Percentiles rank a stretch among this genome's conserved stretches.
phyloP scores from a whole-genome alignment of 2,329 filamentous ascomycete genomes.

The Neonectria hederae region DNA sequence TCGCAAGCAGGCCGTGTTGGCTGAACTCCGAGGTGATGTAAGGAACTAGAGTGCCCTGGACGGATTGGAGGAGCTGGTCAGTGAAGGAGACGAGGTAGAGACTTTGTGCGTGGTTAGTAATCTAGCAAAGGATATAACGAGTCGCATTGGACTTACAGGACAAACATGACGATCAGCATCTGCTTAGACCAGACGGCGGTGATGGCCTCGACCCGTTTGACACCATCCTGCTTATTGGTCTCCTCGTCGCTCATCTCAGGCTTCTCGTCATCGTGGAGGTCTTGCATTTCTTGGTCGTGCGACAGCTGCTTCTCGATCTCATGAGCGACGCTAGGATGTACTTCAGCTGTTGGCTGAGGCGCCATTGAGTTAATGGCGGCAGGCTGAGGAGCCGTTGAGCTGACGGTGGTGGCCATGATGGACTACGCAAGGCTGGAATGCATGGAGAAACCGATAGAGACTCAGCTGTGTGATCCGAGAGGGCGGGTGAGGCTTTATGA shows the following conservation, averaged over 20 bases:
- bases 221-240: conserved; percentile 48
- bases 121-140: background rate
- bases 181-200: conserved; percentile 51
- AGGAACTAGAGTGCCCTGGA: conserved; percentile 62
- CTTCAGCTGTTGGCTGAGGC: conserved; percentile 2
- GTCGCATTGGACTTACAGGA: conserved; percentile 44
- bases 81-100: conserved; percentile 53
- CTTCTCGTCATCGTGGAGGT: conserved; percentile 1
- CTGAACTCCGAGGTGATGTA: conserved; percentile 74
- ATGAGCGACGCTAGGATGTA: background rate
- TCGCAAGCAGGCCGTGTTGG: conserved; percentile 72
- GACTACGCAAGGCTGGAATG: background rate
- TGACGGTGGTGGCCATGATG: background rate
- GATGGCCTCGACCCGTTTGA: conserved; percentile 50
- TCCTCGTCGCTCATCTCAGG: conserved; percentile 24
- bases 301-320: conserved; percentile 5
- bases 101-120: conserved; percentile 35
- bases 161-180: conserved; percentile 48
- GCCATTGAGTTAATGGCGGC: background rate
- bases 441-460: background rate
- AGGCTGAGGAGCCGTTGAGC: background rate
- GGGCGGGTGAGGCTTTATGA: background rate
- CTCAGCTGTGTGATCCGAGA: background rate
- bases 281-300: background rate
- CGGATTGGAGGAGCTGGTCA: conserved; percentile 48